Base-by-base conservation (phyloP, 371 early-diverging fungal genomes). In the Synchytrium microbalum region DNA sequence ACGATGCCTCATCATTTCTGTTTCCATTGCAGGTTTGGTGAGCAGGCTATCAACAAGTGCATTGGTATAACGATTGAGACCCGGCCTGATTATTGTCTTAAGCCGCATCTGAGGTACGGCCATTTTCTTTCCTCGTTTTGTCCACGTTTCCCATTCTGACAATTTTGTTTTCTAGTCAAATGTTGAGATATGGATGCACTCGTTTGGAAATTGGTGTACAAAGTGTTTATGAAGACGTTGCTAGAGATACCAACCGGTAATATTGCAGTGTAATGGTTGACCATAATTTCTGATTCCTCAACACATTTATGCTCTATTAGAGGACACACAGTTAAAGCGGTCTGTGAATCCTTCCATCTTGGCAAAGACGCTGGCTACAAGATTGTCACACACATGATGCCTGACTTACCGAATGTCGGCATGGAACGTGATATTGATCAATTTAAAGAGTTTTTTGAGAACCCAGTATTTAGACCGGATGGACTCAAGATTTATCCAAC, bases 341-440 rank as follows among this genome's bases (percentile, higher is more conserved):
- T 99, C 0, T 90, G 91, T 66, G 98, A 97, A 71, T 90, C 91
- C 2, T 99, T 99, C 77, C 95, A 94, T 38, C 78, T 99, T 63
- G 89, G 93, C 33, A 99, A 99, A 75, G 99, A 99, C 74, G 92
- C 97, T 24, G 99, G 99, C 2, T 99, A 95, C 84, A 99, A 99
- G 78, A 92, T 99, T 2, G 99, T 99, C 10, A 91, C 99, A 8
- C 99, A 99, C 69, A 99, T 99, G 99, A 99, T 99, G 99, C 99
- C 99, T 16, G 99, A 99, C 81, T 82, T 99, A 57, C 99, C 99
- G 0, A 99, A 99, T 74, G 99, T 99, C 3, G 99, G 98, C 26
- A 97, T 95, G 92, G 96, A 98, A 75, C 89, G 99, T 62, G 99
- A 99, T 70, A 81, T 98, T 60, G 98, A 96, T 61, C 99, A 99